Percentiles rank a stretch among this genome's conserved stretches.
Conservation (phyloP, 2,329 filamentous ascomycete genomes). For the Colletotrichum sp. region DNA sequence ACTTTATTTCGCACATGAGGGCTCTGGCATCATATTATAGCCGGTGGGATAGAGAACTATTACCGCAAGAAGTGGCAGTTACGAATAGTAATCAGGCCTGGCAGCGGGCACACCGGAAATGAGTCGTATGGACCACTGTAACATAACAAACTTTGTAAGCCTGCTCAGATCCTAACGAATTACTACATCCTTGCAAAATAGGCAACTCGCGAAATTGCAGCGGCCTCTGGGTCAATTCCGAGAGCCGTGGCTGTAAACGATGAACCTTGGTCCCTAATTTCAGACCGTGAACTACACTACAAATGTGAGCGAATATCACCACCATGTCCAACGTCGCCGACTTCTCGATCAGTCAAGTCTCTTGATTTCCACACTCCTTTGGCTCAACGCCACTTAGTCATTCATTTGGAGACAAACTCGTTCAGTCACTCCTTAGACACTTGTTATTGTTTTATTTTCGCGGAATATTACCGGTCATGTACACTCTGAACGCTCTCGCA, state of each 20-base stretch:
- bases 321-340: background rate
- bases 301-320: background rate
- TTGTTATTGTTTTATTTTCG: background rate
- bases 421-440: background rate
- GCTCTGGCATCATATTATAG: background rate
- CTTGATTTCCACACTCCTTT: background rate
- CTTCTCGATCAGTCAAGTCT: background rate
- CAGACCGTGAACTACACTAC: background rate
- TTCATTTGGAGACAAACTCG: background rate
- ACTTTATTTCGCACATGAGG: background rate
- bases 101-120: background rate
- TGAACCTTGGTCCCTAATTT: background rate
- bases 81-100: background rate
- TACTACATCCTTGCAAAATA: background rate
- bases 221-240: background rate
- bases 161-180: background rate
- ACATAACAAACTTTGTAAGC: background rate
- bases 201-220: background rate
- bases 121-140: background rate
- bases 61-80: background rate
- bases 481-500: background rate
- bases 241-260: background rate
- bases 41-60: background rate
- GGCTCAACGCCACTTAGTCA: background rate
- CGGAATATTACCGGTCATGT: rapidly evolving